Evolutionary conservation across 768 basidiomycete genomes (phyloP), one percentile per base, ranked within the genome.

Genomic region (Hysterangium stoloniferum): DNA sequence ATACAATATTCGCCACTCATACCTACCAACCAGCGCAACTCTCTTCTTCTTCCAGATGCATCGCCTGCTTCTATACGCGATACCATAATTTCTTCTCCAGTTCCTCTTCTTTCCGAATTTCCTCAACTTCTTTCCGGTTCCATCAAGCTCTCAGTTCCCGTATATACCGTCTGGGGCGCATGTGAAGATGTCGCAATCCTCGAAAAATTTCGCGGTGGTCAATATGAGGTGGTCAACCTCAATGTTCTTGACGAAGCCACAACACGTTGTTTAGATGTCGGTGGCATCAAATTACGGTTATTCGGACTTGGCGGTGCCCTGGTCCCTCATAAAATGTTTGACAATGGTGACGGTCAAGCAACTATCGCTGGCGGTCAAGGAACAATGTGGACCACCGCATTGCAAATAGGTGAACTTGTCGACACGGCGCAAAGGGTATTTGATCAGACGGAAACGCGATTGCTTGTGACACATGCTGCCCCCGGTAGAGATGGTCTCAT

Each of bases 311-410:
- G 96, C 7, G 96, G 96, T 47, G 94, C 94, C 2, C 78, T 97
- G 35, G 92, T 96, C 5, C 80, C 83, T 35, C 93, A 97, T 73
- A 97, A 97, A 66, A 78, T 92, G 74, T 92, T 94, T 59, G 87
- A 91, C 68, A 92, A 92, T 56, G 89, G 95, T 0, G 90, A 95
- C 42, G 95, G 94, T 3, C 81, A 72, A 38, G 94, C 91, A 9
- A 97, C 95, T n/a, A 96, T 99, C 56, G 95, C 96, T 0, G 96
- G 96, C 31, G 96, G 93, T 1, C 86, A 91, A 61, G 96, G 96
- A 27, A 98, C 94, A 17, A 95, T 98, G 84, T 99, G 96, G 96
- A 89, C 91, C 0, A 98, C 95, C 0, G 88, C 91, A 4, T 77
- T 99, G 22, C 96, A 99, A 66, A 88, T 99, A 34, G 96, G 96